Evolutionary conservation across 2,329 filamentous ascomycete species (phyloP).

Genomic region (Esteya vermicola): DNA sequence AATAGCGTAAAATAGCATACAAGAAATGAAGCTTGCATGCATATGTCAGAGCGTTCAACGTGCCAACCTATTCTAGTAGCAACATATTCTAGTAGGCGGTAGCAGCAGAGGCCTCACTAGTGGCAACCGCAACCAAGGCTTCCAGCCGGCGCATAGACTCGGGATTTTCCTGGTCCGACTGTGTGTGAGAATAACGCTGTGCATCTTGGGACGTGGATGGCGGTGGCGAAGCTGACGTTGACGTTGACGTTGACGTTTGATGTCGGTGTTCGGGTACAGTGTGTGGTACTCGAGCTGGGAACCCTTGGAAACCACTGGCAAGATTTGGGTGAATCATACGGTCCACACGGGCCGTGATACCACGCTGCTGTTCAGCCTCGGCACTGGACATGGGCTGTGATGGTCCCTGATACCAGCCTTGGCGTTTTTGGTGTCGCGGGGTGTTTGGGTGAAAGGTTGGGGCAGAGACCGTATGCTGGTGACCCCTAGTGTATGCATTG

Average conservation of each 20-base stretch:
- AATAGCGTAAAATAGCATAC: too few species aligned
- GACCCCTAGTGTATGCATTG: constrained; percentile 15
- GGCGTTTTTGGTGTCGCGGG: constrained; percentile 47
- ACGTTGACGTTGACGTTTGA: too few species aligned
- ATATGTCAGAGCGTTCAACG: too few species aligned
- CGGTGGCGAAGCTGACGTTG: neutral
- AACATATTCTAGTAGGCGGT: constrained; percentile 12
- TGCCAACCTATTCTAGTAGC: too few species aligned
- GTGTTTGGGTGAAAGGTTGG: constrained; percentile 33
- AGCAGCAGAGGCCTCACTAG: constrained; percentile 6
- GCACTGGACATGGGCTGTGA: constrained; percentile 10
- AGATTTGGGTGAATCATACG: constrained; percentile 43
- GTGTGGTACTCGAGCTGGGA: constrained; percentile 9
- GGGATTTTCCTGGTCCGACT: neutral
- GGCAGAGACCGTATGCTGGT: constrained; percentile 47
- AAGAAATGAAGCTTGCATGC: too few species aligned
- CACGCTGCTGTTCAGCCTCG: constrained; percentile 4
- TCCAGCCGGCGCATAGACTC: constrained; percentile 8
- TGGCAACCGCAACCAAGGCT: constrained; percentile 11
- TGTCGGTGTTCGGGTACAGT: constrained; percentile 7
- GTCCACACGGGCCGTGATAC: constrained; percentile 28
- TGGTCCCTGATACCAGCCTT: constrained; percentile 57
- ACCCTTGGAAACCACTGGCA: constrained; percentile 10
- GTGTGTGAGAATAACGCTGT: constrained; percentile 1
- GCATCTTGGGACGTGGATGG: neutral